A percentile compares a stretch with the other conserved stretches of the same genome.
Evolutionary conservation across 2,329 filamentous ascomycete species (phyloP).

Genomic region (Arthrobotrys iridis): DNA sequence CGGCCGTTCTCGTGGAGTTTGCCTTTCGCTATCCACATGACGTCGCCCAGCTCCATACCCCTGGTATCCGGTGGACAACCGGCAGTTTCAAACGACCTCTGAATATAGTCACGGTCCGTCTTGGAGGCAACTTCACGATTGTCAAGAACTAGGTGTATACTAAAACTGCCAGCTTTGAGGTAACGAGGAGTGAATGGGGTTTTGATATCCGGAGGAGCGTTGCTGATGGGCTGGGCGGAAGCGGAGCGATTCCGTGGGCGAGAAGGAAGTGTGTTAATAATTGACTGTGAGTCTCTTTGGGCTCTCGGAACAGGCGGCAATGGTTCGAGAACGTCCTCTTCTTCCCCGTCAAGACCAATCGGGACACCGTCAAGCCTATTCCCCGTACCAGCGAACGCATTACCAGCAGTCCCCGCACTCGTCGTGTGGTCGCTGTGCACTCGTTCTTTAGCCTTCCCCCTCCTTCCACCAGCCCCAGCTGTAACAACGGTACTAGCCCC

Average conservation of each 20-base stretch:
- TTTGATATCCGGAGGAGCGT: slow-evolving; percentile 53
- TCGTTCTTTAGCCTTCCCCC: slow-evolving; percentile 8
- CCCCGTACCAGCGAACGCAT: slow-evolving; percentile 1
- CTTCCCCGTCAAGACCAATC: slow-evolving; percentile 11
- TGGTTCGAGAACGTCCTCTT: slow-evolving; percentile 37
- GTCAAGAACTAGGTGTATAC: slow-evolving; percentile 77
- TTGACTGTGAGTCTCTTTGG: background rate
- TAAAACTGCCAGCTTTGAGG: slow-evolving; percentile 73
- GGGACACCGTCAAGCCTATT: background rate
- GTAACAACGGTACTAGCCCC: slow-evolving; percentile 3
- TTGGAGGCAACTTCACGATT: slow-evolving; percentile 75
- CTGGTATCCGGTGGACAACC: slow-evolving; percentile 74
- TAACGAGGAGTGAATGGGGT: slow-evolving; percentile 68
- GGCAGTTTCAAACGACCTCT: slow-evolving; percentile 74
- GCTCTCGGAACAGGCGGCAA: background rate
- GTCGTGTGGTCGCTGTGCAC: background rate
- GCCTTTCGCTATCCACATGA: slow-evolving; percentile 81
- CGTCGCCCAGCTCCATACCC: slow-evolving; percentile 77
- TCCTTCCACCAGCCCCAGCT: background rate
- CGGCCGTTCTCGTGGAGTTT: slow-evolving; percentile 59
- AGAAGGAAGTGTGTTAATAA: background rate
- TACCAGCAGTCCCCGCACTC: slow-evolving; percentile 19
- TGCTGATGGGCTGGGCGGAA: slow-evolving; percentile 46
- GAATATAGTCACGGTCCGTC: slow-evolving; percentile 79
- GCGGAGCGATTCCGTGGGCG: slow-evolving; percentile 22